A percentile compares a stretch with the other conserved stretches of the same genome.
phyloP scores from a whole-genome alignment of 768 basidiomycete species.

The Mycena venus region DNA sequence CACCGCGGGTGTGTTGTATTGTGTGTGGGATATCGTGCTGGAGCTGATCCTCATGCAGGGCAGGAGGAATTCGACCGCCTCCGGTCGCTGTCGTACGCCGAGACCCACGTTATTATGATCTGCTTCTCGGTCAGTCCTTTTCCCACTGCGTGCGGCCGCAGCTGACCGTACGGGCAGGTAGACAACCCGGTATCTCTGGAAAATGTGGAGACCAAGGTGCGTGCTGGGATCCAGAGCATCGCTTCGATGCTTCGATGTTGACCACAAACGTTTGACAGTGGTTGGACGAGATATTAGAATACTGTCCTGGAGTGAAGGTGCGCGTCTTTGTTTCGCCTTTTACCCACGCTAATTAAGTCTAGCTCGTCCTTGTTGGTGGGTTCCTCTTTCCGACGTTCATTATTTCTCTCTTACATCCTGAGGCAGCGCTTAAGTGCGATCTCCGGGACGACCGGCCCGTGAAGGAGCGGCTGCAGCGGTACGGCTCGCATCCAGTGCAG shows the following conservation, averaged over 20 bases:
- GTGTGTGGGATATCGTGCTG: constrained; percentile 2
- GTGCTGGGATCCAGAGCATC: neutral
- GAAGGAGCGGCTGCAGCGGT: constrained; percentile 79
- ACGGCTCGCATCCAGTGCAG: constrained; percentile 80
- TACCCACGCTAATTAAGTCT: constrained; percentile 20
- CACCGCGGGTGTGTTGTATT: constrained; percentile 80
- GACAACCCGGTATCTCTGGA: constrained; percentile 96
- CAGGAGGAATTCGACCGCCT: constrained; percentile 97
- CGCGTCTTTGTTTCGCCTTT: constrained; percentile 33
- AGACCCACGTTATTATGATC: constrained; percentile 96
- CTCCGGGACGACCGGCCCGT: constrained; percentile 86
- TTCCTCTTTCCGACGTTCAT: constrained; percentile 29
- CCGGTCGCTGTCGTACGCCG: constrained; percentile 94
- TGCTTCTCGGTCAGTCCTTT: constrained; percentile 86
- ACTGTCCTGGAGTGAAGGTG: constrained; percentile 96
- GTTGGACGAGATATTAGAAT: constrained; percentile 92
- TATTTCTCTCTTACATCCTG: constrained; percentile 22
- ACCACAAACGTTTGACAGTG: constrained; percentile 65
- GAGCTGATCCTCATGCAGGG: constrained; percentile 59
- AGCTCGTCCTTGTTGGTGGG: constrained; percentile 93
- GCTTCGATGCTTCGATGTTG: neutral
- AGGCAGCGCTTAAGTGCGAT: constrained; percentile 93
- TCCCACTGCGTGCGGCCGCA: constrained; percentile 19
- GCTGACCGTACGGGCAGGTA: constrained; percentile 60
- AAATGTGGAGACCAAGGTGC: constrained; percentile 93